A percentile compares a stretch with the other conserved stretches of the same genome.
phyloP scores from a whole-genome alignment of 345 rosid species.

The Kernera saxatilis region DNA sequence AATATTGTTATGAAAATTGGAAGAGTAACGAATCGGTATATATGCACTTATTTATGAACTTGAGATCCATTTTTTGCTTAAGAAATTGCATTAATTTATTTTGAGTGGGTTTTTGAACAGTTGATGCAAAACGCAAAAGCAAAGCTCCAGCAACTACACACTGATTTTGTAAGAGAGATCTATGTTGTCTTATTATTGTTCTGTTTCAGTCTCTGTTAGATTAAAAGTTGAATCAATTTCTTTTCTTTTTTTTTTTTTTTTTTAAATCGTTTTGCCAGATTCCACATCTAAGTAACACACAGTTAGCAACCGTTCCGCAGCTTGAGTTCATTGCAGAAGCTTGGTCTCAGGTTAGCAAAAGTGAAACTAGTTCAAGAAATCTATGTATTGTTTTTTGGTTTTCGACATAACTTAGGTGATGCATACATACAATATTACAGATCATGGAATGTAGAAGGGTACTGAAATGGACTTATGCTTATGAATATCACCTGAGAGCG shows the following conservation, averaged over 20 bases:
- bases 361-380: slow-evolving; percentile 11
- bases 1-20: background rate
- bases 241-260: background rate
- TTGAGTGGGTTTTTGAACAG: slow-evolving; percentile 7
- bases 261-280: slow-evolving; percentile 18
- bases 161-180: slow-evolving; percentile 1
- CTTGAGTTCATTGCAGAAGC: slow-evolving; percentile 75
- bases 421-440: slow-evolving; percentile 13
- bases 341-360: slow-evolving; percentile 49
- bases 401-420: slow-evolving; percentile 16
- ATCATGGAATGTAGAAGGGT: slow-evolving; percentile 75
- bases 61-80: background rate
- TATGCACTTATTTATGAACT: background rate
- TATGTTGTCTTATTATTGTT: slow-evolving; percentile 7
- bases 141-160: background rate
- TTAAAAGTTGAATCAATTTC: background rate
- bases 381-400: background rate
- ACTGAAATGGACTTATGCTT: slow-evolving; percentile 79
- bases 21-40: slow-evolving; percentile 12
- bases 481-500: slow-evolving; percentile 64
- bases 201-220: background rate
- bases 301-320: slow-evolving; percentile 55
- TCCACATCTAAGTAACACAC: slow-evolving; percentile 50
- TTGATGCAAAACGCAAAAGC: slow-evolving; percentile 1
- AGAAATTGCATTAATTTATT: background rate